Base-by-base conservation (phyloP, 225 moss, liverwort and hornwort species). In the Neckera pumila region DNA sequence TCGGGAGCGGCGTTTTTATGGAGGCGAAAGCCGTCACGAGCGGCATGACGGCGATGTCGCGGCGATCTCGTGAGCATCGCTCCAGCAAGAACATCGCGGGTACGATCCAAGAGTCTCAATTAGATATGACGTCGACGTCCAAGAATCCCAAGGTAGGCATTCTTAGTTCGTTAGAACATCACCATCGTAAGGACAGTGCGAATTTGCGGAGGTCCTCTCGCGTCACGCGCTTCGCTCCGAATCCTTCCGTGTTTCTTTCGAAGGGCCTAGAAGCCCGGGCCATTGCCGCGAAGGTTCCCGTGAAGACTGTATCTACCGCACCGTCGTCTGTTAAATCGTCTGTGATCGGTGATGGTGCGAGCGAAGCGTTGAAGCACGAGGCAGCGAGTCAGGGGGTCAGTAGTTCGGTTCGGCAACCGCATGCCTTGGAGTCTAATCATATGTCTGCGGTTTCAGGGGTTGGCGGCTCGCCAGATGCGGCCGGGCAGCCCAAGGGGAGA, bases 41-140 rank as follows among this genome's bases (percentile, higher is more conserved):
- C 93, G 96, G 90, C 93, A 96, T 97, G 97, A 96, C 95, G 92
- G 94, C 96, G 93, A 97, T 98, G 97, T 97, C 98, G 95, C 96
- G 98, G 89, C 93, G 96, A 84, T 96, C 98, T 91, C 97, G 98
- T 87, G 98, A 97, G 93, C 95, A 96, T 93, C 97, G 98, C 90
- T 91, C 96, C 92, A 94, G 94, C 88, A 98, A 96, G 95, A 93
- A 93, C 90, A 89, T 89, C 85, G 88, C 90, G 88, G 95, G 94
- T 93, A 93, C 93, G 93, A 95, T 92, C 92, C 92, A 92, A 91
- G 98, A 95, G 90, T 82, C 87, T 81, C 91, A 89, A 90, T 89
- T 87, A 86, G 94, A 93, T 87, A 89, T 93, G 89, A 91, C 91
- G 70, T 92, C 95, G 65, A 90, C 92, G 38, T 93, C 94, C 95